These are phyloP conservation scores for Lachnellula arida DNA, from an alignment of 2,329 filamentous ascomycete species.

Conservation along the genomic window DNA sequence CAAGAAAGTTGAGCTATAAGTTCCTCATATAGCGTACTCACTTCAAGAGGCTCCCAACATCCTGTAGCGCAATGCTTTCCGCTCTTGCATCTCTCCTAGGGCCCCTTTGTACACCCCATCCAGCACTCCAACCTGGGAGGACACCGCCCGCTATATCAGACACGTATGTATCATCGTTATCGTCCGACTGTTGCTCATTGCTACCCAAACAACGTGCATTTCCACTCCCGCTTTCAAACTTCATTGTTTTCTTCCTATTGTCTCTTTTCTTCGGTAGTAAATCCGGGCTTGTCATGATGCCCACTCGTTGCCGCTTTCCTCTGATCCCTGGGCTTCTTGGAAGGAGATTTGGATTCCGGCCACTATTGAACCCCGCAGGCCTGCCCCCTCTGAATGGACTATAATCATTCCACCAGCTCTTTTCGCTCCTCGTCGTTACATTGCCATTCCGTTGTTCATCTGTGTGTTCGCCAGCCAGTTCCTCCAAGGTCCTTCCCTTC, in stretches of 20 bases:
- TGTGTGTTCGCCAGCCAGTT: constrained; percentile 55
- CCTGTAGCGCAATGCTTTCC: constrained; percentile 26
- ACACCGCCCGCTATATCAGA: constrained; percentile 5
- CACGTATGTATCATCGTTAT: constrained; percentile 16
- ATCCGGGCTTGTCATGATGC: constrained; percentile 26
- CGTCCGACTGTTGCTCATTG: constrained; percentile 7
- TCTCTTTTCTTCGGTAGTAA: constrained; percentile 12
- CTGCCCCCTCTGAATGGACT: constrained; percentile 22
- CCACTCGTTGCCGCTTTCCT: constrained; percentile 20
- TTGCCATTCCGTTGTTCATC: constrained; percentile 3
- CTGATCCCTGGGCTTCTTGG: constrained; percentile 16
- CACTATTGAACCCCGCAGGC: constrained; percentile 20
- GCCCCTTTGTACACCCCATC: constrained; percentile 25
- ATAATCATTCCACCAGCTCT: constrained; percentile 6
- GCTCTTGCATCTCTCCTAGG: constrained; percentile 10
- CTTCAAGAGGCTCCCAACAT: constrained; percentile 28
- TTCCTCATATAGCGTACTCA: constrained; percentile 1
- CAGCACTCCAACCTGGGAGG: constrained; percentile 25
- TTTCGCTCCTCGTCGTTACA: neutral
- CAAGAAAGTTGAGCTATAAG: too few species aligned
- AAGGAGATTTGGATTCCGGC: constrained; percentile 9
- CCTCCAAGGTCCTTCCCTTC: constrained; percentile 68
- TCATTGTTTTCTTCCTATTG: constrained; percentile 7
- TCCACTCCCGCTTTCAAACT: constrained; percentile 10
- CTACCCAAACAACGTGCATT: constrained; percentile 14